Conservation (phyloP, 2,329 filamentous ascomycete species). For the Trichophyton verrucosum region DNA sequence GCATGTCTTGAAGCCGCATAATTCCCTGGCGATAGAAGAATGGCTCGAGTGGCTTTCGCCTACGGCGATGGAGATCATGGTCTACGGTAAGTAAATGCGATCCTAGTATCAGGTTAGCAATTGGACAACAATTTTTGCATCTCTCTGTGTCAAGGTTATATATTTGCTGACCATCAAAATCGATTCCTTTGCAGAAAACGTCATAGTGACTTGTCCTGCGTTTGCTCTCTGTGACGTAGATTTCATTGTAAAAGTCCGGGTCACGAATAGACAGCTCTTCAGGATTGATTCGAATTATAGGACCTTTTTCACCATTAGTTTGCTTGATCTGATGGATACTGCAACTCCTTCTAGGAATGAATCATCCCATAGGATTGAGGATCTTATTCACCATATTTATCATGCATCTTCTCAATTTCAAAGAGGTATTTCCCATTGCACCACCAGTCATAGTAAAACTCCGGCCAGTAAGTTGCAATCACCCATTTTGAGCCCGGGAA, state of each 20-base stretch:
- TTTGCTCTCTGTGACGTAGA: conserved; percentile 10
- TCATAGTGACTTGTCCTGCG: conserved; percentile 1
- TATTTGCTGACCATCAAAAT: not conserved
- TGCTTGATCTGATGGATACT: conserved; percentile 12
- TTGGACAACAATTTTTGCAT: not conserved
- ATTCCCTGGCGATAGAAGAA: conserved; percentile 17
- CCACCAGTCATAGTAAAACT: conserved; percentile 17
- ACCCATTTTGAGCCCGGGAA: conserved; percentile 17
- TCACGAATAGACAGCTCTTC: conserved; percentile 15
- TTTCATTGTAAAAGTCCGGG: conserved; percentile 13
- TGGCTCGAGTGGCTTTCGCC: conserved; percentile 15
- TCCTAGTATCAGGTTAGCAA: conserved; percentile 8
- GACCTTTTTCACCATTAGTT: conserved; percentile 13
- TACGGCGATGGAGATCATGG: conserved; percentile 20
- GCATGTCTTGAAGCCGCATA: conserved; percentile 5
- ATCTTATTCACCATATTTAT: conserved; percentile 19
- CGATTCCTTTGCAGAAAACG: not conserved
- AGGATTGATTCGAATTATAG: conserved; percentile 16
- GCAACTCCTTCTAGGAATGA: not conserved
- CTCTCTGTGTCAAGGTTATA: not conserved
- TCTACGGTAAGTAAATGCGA: conserved; percentile 19
- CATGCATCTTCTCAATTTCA: conserved; percentile 20
- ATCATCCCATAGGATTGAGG: not conserved
- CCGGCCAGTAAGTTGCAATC: conserved; percentile 15
- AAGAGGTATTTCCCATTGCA: conserved; percentile 17